Evolutionary conservation across 768 basidiomycete species (phyloP).

Genomic region (Lactifluus pinguis): DNA sequence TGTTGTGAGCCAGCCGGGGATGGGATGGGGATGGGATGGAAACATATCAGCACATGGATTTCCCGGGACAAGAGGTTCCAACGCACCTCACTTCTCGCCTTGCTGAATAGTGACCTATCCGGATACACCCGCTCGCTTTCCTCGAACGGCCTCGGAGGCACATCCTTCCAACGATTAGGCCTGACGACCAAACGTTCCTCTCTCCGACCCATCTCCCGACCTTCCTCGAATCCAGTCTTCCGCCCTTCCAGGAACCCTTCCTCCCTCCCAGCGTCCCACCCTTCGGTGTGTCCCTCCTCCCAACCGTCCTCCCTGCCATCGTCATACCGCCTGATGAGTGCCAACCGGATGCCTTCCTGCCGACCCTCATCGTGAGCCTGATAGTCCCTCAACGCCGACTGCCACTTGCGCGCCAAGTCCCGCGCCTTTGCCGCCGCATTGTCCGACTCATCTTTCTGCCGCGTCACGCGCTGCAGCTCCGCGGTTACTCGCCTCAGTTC

Average conservation of each 20-base stretch:
- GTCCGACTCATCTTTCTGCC: conserved; percentile 19
- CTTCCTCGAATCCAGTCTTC: conserved; percentile 13
- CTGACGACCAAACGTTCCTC: conserved; percentile 9
- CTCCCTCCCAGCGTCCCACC: conserved; percentile 12
- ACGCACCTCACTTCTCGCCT: conserved; percentile 6
- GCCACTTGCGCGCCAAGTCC: conserved; percentile 16
- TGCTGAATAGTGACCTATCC: not conserved
- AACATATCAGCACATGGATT: not conserved
- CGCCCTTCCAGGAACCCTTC: conserved; percentile 16
- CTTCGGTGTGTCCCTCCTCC: conserved; percentile 16
- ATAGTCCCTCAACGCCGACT: conserved; percentile 16
- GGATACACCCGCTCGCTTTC: conserved; percentile 1
- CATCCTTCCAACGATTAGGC: conserved; percentile 5
- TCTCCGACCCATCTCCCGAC: conserved; percentile 5
- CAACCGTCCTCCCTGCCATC: conserved; percentile 19
- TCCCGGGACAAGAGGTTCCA: not conserved
- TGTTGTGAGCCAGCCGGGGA: too few species aligned
- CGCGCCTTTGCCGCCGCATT: conserved; percentile 17
- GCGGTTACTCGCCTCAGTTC: conserved; percentile 14
- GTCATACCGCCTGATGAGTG: conserved; percentile 15
- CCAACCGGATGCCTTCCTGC: conserved; percentile 16
- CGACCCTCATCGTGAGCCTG: conserved; percentile 18
- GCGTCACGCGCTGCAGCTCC: conserved; percentile 14
- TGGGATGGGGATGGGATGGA: not conserved
- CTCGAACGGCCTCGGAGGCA: not conserved